Percentiles rank a stretch among this genome's conserved stretches.
Conservation (phyloP, 192 early-diverging fungal species). For the Diversispora eburnea region DNA sequence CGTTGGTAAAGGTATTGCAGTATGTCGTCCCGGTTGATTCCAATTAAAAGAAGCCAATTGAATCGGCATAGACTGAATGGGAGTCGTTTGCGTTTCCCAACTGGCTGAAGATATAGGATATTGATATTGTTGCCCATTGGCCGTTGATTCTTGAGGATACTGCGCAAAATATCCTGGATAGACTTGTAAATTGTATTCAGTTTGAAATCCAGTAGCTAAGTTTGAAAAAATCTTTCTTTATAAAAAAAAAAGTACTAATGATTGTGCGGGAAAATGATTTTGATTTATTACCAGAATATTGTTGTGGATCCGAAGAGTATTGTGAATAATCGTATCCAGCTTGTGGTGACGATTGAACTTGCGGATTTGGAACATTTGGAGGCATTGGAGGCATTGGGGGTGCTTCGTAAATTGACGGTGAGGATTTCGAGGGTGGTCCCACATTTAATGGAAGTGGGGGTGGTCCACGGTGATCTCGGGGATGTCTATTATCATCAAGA, state of each 20-base stretch:
- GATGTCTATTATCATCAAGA: constrained; percentile 36
- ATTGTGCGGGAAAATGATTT: background rate
- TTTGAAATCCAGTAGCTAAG: constrained; percentile 11
- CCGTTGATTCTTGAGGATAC: constrained; percentile 34
- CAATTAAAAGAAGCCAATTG: constrained; percentile 39
- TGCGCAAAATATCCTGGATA: constrained; percentile 33
- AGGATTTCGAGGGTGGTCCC: constrained; percentile 31
- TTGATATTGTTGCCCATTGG: constrained; percentile 30
- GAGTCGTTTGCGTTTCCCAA: constrained; percentile 34
- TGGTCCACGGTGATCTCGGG: constrained; percentile 32
- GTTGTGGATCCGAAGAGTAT: constrained; percentile 27
- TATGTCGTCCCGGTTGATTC: constrained; percentile 45
- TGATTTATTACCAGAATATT: constrained; percentile 7
- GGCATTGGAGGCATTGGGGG: constrained; percentile 29
- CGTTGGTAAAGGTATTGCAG: constrained; percentile 52
- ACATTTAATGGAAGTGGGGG: constrained; percentile 27
- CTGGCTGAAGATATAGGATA: constrained; percentile 28
- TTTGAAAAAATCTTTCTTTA: background rate
- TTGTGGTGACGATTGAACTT: constrained; percentile 32
- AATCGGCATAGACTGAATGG: constrained; percentile 23
- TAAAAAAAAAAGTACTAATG: background rate
- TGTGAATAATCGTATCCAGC: constrained; percentile 34
- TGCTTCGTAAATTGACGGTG: constrained; percentile 37
- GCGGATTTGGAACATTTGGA: constrained; percentile 29
- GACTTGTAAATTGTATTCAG: constrained; percentile 33